phyloP scores from a whole-genome alignment of 371 early-diverging fungal species.

The Rhizomucor pusillus region DNA sequence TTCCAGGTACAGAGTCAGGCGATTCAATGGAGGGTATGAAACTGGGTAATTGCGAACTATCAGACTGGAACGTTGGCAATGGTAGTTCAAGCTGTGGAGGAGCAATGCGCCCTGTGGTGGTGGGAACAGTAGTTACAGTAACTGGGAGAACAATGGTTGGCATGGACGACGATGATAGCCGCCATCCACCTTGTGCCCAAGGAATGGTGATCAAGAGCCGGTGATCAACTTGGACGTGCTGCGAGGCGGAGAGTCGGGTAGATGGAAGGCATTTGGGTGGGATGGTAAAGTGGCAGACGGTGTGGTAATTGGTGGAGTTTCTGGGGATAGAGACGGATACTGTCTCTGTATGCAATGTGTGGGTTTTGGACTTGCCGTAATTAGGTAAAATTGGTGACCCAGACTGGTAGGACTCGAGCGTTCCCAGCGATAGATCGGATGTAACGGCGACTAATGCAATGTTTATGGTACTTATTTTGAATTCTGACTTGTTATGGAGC shows the following conservation, averaged over 20 bases:
- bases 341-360: conserved; percentile 28
- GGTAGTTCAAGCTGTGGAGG: conserved; percentile 28
- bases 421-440: conserved; percentile 6
- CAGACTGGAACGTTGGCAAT: conserved; percentile 14
- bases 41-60: conserved; percentile 14
- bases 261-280: conserved; percentile 37
- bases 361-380: conserved; percentile 17
- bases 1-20: conserved; percentile 27
- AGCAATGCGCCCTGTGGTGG: conserved; percentile 6
- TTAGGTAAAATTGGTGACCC: background rate
- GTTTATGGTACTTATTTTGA: conserved; percentile 34
- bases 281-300: conserved; percentile 28
- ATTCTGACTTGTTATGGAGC: conserved; percentile 35
- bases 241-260: conserved; percentile 19
- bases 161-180: conserved; percentile 9
- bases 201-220: conserved; percentile 35
- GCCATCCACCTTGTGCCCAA: conserved; percentile 6
- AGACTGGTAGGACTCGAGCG: conserved; percentile 1
- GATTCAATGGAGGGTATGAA: conserved; percentile 34
- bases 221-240: conserved; percentile 29
- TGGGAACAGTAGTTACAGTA: conserved; percentile 33
- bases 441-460: conserved; percentile 15
- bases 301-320: conserved; percentile 18
- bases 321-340: conserved; percentile 29
- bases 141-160: conserved; percentile 24